Base-by-base conservation (phyloP, 2,329 filamentous ascomycete species). In the Dactylellina cionopaga region DNA sequence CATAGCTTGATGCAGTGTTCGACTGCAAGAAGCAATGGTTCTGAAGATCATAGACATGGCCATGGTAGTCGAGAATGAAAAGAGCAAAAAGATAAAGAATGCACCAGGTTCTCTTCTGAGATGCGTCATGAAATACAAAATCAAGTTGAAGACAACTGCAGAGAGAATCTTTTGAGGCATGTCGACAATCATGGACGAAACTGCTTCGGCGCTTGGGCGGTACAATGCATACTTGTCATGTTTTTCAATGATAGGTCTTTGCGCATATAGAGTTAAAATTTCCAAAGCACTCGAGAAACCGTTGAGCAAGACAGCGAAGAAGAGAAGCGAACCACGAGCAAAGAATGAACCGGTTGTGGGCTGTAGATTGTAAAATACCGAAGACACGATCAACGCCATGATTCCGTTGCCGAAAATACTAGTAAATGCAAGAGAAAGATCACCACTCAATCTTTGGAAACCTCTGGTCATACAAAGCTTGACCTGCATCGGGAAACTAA, bases 221-320 rank as follows among this genome's bases (percentile, higher is more conserved):
- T 96, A 96, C 15, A 96, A 84, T 15, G 92, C 92, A 79, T 96
- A 96, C 66, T 90, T 88, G 63, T 85, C 83, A 77, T 97, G 93
- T 79, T 96, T 96, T 79, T 96, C 92, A 71, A 97, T 92, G 77
- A 96, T 96, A 0, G 91, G 90, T 49, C 69, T 89, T 85, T 96
- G 92, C 1, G 91, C 87, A 79, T 95, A 97, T 3, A 96, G 85
- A 0, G 91, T 92, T 31, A 95, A 81, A 78, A 96, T 95, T 84
- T 89, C 69, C 37, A 95, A 85, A 63, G 90, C 90, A 79, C 88
- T 90, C 74, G 89, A 85, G 78, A 96, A 95, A 47, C 91, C 92
- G 80, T 95, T 96, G 83, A 95, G 88, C 71, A 96, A 83, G 77
- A 92, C 88, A 76, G 91, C 91, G 78, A 96, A 95, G 86, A 96